These are phyloP conservation scores for Botrytis hyacinthi DNA, from an alignment of 2,329 filamentous ascomycete genomes.

Conservation along the genomic window DNA sequence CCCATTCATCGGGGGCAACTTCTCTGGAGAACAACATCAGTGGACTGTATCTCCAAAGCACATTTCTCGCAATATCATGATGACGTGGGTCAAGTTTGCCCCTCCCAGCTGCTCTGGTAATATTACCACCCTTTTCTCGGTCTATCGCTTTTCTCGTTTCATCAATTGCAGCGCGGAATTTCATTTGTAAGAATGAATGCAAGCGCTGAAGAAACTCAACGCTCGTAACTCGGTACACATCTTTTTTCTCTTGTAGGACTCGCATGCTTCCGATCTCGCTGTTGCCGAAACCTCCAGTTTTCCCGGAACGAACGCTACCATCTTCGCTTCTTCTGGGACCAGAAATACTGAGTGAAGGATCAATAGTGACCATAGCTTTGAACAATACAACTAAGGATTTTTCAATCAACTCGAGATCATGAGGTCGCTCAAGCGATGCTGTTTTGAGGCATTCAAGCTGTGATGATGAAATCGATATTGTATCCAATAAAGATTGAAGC, in stretches of 20 bases:
- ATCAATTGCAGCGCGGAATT: slow-evolving; percentile 73
- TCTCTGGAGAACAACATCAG: slow-evolving; percentile 86
- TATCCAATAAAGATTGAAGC: slow-evolving; percentile 82
- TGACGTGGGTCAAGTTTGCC: slow-evolving; percentile 67
- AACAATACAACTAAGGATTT: slow-evolving; percentile 75
- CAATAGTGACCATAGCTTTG: slow-evolving; percentile 90
- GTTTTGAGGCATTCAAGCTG: slow-evolving; percentile 72
- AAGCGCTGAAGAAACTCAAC: slow-evolving; percentile 74
- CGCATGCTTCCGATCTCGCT: slow-evolving; percentile 74
- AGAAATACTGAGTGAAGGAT: slow-evolving; percentile 66
- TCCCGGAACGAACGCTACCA: slow-evolving; percentile 34
- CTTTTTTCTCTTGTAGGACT: slow-evolving; percentile 90
- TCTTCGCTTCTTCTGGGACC: slow-evolving; percentile 43
- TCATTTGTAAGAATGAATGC: slow-evolving; percentile 75
- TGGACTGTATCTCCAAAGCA: slow-evolving; percentile 85
- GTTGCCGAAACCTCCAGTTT: slow-evolving; percentile 47
- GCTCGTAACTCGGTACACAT: slow-evolving; percentile 78
- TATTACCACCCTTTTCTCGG: slow-evolving; percentile 48
- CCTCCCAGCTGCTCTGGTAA: slow-evolving; percentile 48
- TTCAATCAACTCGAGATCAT: slow-evolving; percentile 77
- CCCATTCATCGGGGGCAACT: slow-evolving; percentile 79
- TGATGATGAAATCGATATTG: slow-evolving; percentile 77
- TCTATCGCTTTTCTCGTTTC: slow-evolving; percentile 63
- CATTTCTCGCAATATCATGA: slow-evolving; percentile 67
- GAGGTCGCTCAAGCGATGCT: slow-evolving; percentile 68